phyloP scores from a whole-genome alignment of 805 yeast genomes.

The Cyberlindnera nakhonratchasimensis region DNA sequence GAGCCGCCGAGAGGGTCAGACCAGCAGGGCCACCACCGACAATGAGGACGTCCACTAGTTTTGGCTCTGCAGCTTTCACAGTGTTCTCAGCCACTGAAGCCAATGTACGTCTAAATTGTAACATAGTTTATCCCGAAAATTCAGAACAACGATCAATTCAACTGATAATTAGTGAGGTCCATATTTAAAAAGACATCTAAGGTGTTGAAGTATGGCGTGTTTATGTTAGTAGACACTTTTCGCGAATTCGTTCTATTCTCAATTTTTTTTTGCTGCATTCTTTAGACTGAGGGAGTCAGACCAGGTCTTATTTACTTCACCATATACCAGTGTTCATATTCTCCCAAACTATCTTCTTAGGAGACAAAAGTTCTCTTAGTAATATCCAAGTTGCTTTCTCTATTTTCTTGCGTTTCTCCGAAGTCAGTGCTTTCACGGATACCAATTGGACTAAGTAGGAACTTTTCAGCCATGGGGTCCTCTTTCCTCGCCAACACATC shows the following conservation, averaged over 20 bases:
- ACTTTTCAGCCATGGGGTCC: neutral
- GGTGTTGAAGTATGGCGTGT: too few relatives aligned
- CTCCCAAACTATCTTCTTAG: neutral
- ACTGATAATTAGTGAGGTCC: too few relatives aligned
- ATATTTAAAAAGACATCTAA: too few relatives aligned
- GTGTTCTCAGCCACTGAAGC: slow-evolving; percentile 17
- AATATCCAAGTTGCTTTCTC: neutral
- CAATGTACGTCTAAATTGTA: slow-evolving; percentile 24
- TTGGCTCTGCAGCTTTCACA: slow-evolving; percentile 7
- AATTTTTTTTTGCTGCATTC: neutral
- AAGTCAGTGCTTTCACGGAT: neutral
- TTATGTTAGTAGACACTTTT: too few relatives aligned
- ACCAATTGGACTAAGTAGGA: neutral
- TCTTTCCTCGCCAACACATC: neutral
- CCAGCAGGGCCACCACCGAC: slow-evolving; percentile 99
- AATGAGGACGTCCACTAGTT: slow-evolving; percentile 66
- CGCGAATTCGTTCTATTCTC: slow-evolving; percentile 1
- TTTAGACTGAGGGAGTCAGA: neutral
- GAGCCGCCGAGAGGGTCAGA: slow-evolving; percentile 74
- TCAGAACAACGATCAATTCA: too few relatives aligned
- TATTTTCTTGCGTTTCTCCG: neutral
- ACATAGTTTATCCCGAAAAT: neutral
- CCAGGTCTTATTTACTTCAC: neutral
- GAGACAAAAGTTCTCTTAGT: neutral
- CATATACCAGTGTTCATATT: too few relatives aligned